Conservation (phyloP, 1,139 yeast genomes). For the Pichia sp. region DNA sequence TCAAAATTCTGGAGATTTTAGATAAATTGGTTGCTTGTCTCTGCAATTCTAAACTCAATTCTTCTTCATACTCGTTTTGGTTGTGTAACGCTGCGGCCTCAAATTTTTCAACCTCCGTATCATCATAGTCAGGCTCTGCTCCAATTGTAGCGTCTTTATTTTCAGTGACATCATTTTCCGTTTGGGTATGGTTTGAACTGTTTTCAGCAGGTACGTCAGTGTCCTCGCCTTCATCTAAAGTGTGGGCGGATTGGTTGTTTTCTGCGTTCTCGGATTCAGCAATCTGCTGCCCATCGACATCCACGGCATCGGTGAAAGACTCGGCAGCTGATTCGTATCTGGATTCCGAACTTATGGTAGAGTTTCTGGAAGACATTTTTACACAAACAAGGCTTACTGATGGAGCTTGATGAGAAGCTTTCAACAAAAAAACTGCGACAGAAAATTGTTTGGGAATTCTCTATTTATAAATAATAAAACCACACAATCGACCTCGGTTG, state of each 20-base stretch:
- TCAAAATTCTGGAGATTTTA: slow-evolving; percentile 10
- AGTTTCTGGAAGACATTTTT: slow-evolving; percentile 7
- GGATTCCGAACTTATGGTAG: slow-evolving; percentile 5
- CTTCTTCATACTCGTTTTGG: slow-evolving; percentile 18
- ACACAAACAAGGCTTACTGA: no score
- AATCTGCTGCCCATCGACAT: not conserved
- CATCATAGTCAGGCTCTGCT: not conserved
- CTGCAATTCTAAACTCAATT: slow-evolving; percentile 17
- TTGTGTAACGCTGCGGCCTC: not conserved
- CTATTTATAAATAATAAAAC: no score
- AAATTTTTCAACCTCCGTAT: not conserved
- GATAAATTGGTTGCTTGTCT: slow-evolving; percentile 17
- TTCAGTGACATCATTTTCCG: not conserved
- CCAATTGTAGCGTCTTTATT: not conserved
- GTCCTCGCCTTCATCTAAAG: not conserved
- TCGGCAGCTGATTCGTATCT: slow-evolving; percentile 10
- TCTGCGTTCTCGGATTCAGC: not conserved
- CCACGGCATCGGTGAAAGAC: slow-evolving; percentile 5
- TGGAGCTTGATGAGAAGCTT: no score
- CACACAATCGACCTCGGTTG: no score
- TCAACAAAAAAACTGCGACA: no score
- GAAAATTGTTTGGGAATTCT: no score
- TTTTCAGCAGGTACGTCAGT: not conserved
- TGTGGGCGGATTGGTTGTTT: no score
- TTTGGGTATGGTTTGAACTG: not conserved